Evolutionary conservation across 1,139 yeast species (phyloP).

Genomic region (Hemisphaericaspora lyxosophila): DNA sequence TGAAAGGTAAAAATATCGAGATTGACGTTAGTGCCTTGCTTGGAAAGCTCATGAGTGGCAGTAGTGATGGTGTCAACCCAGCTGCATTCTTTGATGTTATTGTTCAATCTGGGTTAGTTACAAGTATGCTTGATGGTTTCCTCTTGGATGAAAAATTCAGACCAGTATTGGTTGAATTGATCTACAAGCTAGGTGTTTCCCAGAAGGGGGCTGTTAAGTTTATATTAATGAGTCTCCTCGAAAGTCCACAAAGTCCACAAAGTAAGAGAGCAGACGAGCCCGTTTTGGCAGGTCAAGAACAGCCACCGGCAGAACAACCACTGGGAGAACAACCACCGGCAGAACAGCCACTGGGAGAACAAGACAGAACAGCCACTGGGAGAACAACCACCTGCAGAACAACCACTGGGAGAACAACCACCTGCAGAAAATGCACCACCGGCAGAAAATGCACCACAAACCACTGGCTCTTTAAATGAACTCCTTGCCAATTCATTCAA

Average conservation of each 20-base stretch:
- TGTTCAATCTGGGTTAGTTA: slow-evolving; percentile 35
- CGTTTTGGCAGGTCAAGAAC: not conserved
- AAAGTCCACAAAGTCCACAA: not conserved
- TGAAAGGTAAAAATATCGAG: slow-evolving; percentile 13
- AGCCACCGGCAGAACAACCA: not conserved
- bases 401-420: not conserved
- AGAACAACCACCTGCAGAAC: not conserved
- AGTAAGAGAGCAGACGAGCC: not conserved
- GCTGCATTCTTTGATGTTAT: slow-evolving; percentile 26
- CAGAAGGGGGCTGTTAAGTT: slow-evolving; percentile 29
- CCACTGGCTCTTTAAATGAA: slow-evolving; percentile 24
- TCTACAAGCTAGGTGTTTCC: slow-evolving; percentile 31
- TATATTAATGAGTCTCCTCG: not conserved
- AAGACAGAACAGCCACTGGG: no score
- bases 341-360: not conserved
- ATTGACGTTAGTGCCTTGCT: slow-evolving; percentile 9
- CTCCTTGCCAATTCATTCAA: slow-evolving; percentile 34
- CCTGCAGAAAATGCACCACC: not conserved
- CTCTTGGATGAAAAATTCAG: slow-evolving; percentile 37
- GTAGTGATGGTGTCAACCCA: slow-evolving; percentile 19
- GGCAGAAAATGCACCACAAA: slow-evolving; percentile 11
- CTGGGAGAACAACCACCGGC: not conserved
- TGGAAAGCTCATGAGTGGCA: slow-evolving; percentile 4
- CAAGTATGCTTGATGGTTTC: slow-evolving; percentile 35
- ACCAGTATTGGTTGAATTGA: slow-evolving; percentile 36